Base-by-base conservation (phyloP, 164 flowering plant species). In the Umbellularia californica region DNA sequence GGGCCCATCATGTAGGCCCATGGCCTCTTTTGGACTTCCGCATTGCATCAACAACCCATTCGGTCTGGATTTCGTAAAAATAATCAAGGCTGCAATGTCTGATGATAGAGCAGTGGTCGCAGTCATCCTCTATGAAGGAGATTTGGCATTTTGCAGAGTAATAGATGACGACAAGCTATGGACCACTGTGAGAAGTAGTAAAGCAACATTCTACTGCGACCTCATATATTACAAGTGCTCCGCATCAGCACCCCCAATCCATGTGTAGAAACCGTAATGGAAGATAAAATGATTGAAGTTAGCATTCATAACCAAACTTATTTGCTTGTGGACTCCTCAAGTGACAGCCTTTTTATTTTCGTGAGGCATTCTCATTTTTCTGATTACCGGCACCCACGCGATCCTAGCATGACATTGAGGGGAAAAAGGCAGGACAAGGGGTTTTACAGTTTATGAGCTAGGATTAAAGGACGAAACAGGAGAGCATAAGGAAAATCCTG, bases 51-150 rank as follows among this genome's bases (percentile, higher is more conserved):
- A n/a, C n/a, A 20, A 55, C 60, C 15, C 20, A 17, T 20, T 15
- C 1, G 0, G 0, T 20, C 6, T 17, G 20, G 5, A 20, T 12
- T 19, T 0, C 1, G 22, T 19, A 5, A 17, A 35, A 12, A 41
- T 71, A 19, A 12, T 10, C 25, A 70, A 70, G 35, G 90, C 84
- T 19, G 90, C 80, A 0, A 77, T 84, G 51, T 77, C 81, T 58
- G 24, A 66, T 1, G 66, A 27, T 63, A 80, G 72, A 55, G 85
- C 70, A 65, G 72, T 77, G 58, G 41, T 88, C 66, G 76, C 89
- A 74, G 91, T 94, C 0, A 87, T 93, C 77, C 94, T 90, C 71
- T 85, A 90, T 4, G 83, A 88, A 51, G 93, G 95, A 55, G 90
- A 83, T 75, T 74, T 93, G 77, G 95, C 90, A 1, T 71, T 93